phyloP scores from a whole-genome alignment of 331 rosid species.

The Acacia pycnantha region DNA sequence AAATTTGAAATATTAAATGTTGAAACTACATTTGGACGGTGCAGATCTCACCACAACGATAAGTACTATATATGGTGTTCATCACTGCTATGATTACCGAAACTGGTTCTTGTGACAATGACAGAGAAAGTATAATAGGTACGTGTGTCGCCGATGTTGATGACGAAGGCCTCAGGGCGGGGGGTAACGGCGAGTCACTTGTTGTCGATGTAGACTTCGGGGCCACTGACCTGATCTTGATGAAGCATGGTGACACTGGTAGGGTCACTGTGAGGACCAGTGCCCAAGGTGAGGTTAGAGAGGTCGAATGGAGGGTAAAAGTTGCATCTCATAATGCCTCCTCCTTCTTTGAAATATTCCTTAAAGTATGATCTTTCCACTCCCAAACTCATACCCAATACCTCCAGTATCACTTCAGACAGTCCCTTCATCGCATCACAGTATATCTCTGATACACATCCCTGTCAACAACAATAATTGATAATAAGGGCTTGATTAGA shows the following conservation, averaged over 20 bases:
- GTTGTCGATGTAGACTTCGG: neutral
- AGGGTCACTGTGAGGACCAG: neutral
- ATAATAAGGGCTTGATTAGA: no score
- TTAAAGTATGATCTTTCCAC: neutral
- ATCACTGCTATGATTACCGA: no score
- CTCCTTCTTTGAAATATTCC: neutral
- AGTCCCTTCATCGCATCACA: neutral
- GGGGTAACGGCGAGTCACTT: neutral
- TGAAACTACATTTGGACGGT: no score
- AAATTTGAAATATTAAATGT: no score
- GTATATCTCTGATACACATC: neutral
- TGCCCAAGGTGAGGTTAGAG: neutral
- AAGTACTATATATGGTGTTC: no score
- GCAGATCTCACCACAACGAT: no score
- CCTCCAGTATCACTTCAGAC: neutral
- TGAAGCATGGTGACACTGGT: neutral
- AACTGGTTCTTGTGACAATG: no score
- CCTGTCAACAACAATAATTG: neutral
- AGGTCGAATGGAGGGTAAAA: neutral
- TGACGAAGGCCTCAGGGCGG: neutral
- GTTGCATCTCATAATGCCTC: neutral
- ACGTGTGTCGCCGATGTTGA: neutral
- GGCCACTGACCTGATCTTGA: neutral
- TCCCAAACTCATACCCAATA: neutral
- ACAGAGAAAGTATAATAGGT: no score